Evolutionary conservation across 768 basidiomycete species (phyloP).

Genomic region (Boletellus sp.): DNA sequence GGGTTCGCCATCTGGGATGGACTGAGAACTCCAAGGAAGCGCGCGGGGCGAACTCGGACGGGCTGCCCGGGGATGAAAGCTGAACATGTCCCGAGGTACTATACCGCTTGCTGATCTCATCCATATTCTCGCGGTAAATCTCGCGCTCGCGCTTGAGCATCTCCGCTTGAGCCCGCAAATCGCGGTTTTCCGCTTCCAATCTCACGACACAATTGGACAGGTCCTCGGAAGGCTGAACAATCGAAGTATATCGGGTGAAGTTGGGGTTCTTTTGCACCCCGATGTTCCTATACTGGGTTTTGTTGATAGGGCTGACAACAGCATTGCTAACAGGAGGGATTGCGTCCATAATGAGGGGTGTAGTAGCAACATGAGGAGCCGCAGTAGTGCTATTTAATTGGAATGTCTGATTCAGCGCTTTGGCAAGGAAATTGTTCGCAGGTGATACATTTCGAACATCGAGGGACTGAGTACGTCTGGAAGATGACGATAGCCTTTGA

Average conservation of each 20-base stretch:
- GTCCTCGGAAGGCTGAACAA: conserved; percentile 1
- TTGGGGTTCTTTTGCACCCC: conserved; percentile 23
- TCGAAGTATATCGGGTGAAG: conserved; percentile 17
- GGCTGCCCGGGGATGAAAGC: neutral
- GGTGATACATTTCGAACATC: neutral
- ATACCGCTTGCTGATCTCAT: conserved; percentile 13
- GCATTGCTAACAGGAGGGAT: neutral
- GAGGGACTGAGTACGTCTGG: neutral
- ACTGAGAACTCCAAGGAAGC: conserved; percentile 1
- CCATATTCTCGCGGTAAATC: conserved; percentile 2
- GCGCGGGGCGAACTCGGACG: neutral
- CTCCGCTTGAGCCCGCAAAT: conserved; percentile 9
- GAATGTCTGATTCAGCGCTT: conserved; percentile 29
- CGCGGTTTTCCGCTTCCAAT: conserved; percentile 17
- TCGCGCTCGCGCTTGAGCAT: conserved; percentile 6
- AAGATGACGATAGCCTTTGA: conserved; percentile 19
- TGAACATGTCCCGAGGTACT: neutral
- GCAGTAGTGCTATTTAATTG: conserved; percentile 18
- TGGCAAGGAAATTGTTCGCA: conserved; percentile 16
- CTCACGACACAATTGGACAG: conserved; percentile 11
- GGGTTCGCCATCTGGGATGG: conserved; percentile 20
- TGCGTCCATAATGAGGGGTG: conserved; percentile 2
- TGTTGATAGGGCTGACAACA: neutral
- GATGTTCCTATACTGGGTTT: conserved; percentile 16
- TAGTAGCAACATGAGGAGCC: conserved; percentile 6